A percentile compares a stretch with the other conserved stretches of the same genome.
Conservation (phyloP, 2,329 filamentous ascomycete genomes). For the Trichoderma pleuroti region DNA sequence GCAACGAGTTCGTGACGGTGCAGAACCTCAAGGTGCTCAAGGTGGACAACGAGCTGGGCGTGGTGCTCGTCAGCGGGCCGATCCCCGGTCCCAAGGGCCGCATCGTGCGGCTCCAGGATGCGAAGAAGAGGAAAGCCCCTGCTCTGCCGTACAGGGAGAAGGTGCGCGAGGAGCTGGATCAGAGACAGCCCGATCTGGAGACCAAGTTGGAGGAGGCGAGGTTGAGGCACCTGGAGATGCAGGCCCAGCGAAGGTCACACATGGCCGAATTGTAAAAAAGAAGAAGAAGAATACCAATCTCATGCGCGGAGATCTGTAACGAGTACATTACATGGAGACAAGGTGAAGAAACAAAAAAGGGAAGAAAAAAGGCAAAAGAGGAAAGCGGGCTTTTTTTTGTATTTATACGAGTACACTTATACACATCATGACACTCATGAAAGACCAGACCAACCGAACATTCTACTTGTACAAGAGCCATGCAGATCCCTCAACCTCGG, state of each 20-base stretch:
- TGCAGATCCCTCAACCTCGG: not conserved
- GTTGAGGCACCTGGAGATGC: conserved; percentile 50
- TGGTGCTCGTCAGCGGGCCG: conserved; percentile 82
- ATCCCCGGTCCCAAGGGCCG: conserved; percentile 87
- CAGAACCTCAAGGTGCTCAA: conserved; percentile 89
- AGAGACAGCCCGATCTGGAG: conserved; percentile 47
- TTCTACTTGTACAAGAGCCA: conserved; percentile 19
- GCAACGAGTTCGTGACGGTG: conserved; percentile 78
- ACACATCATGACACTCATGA: conserved; percentile 22
- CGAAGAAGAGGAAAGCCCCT: conserved; percentile 74
- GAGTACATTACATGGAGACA: not conserved
- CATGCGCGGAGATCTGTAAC: conserved; percentile 4
- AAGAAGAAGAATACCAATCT: not conserved
- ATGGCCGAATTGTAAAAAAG: conserved; percentile 22
- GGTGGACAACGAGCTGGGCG: conserved; percentile 80
- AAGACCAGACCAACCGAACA: conserved; percentile 21
- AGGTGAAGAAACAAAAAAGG: not conserved
- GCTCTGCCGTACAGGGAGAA: conserved; percentile 47
- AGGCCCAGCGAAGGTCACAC: conserved; percentile 42
- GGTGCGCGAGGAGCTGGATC: conserved; percentile 40
- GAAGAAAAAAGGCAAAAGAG: conserved; percentile 21
- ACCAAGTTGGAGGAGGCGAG: conserved; percentile 47
- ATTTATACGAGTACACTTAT: conserved; percentile 36
- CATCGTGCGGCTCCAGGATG: conserved; percentile 81
- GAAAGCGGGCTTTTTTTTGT: conserved; percentile 36